Base-by-base conservation (phyloP, 169 alveolate species). In the Eimeria maxima region DNA sequence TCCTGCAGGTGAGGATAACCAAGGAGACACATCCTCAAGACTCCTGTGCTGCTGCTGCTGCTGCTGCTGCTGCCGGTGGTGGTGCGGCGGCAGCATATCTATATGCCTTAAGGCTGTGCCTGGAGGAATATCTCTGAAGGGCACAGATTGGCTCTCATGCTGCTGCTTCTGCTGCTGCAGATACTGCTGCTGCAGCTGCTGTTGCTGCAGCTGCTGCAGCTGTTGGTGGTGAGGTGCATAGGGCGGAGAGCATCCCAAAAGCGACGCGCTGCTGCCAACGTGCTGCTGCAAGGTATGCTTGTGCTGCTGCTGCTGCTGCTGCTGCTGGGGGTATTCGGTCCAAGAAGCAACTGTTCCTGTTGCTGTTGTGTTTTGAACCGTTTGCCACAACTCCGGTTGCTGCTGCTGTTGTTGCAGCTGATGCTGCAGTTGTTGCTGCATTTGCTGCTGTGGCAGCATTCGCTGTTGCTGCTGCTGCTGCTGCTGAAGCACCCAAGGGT, bases 141-240 rank as follows among this genome's bases (percentile, higher is more conserved):
- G 60, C 65, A 78, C n/a, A 42, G 42, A 22, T 27, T 33, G n/a
- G n/a, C n/a, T n/a, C n/a, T n/a, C n/a, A n/a, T n/a, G n/a, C n/a
- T n/a, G n/a, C n/a, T n/a, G n/a, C n/a, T n/a, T n/a, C n/a, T n/a
- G n/a, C n/a, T n/a, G n/a, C n/a, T n/a, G n/a, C n/a, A n/a, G n/a
- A n/a, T n/a, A n/a, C n/a, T n/a, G n/a, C n/a, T n/a, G n/a, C n/a
- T n/a, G n/a, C n/a, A n/a, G n/a, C n/a, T n/a, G n/a, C n/a, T n/a
- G n/a, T n/a, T n/a, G n/a, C n/a, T n/a, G 84, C 47, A 29, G 84
- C 84, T n/a, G 84, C 45, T 73, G 84, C 84, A 29, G 84, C 45
- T 73, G 84, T 20, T 73, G 84, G 11, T 73, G 84, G 11, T 73
- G 89, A 78, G 57, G 89, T 2, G 89, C n/a, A 29, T 44, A 78